These are phyloP conservation scores for Polygonum maritimum DNA, from an alignment of 148 eudicot genomes.

Conservation along the genomic window DNA sequence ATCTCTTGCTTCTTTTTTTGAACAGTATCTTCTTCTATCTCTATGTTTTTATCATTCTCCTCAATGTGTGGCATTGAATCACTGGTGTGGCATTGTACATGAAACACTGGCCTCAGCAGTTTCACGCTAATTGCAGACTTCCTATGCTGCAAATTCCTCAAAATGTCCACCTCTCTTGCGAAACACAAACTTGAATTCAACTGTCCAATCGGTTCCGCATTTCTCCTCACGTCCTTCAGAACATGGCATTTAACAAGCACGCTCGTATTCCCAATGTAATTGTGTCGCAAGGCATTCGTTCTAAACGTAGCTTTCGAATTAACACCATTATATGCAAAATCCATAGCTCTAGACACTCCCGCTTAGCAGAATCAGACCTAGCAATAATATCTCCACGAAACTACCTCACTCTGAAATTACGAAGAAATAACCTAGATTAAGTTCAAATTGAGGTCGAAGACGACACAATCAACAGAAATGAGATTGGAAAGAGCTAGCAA, in stretches of 20 bases:
- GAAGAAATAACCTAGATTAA: not conserved
- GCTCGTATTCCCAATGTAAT: conserved; percentile 25
- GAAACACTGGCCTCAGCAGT: conserved; percentile 18
- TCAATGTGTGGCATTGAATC: conserved; percentile 54
- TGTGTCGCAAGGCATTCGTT: conserved; percentile 19
- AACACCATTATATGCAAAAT: conserved; percentile 30
- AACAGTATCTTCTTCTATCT: conserved; percentile 24
- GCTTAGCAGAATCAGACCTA: not conserved
- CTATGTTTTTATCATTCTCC: conserved; percentile 44
- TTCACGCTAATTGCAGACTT: conserved; percentile 19
- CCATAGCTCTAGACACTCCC: conserved; percentile 28
- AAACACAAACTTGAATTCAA: conserved; percentile 9
- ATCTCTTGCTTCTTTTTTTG: conserved; percentile 54
- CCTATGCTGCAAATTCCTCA: conserved; percentile 16
- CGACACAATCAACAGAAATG: not conserved
- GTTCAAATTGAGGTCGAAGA: not conserved
- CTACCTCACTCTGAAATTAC: not conserved
- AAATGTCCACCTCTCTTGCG: conserved; percentile 19
- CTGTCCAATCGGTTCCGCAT: conserved; percentile 12
- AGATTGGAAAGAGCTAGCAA: not conserved
- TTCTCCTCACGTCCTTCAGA: conserved; percentile 32
- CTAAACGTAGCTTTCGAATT: conserved; percentile 22
- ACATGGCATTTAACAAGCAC: conserved; percentile 17
- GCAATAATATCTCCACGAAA: not conserved
- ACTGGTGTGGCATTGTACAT: conserved; percentile 42